These are phyloP conservation scores for Xylaria bambusicola DNA, from an alignment of 495 filamentous ascomycete genomes.

Conservation along the genomic window DNA sequence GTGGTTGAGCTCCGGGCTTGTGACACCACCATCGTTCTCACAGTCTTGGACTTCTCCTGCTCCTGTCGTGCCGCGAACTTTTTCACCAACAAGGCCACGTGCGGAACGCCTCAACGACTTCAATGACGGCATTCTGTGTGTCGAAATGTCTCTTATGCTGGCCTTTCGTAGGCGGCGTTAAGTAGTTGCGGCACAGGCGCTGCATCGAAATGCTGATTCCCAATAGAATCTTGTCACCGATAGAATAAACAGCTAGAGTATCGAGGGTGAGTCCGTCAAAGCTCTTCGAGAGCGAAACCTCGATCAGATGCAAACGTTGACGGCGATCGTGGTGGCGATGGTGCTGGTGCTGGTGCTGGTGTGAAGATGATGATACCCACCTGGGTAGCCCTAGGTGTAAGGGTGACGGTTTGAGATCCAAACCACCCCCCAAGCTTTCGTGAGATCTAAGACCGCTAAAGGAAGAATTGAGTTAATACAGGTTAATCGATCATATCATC, in stretches of 20 bases:
- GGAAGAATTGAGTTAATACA: constrained; percentile 2
- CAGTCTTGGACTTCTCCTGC: not conserved
- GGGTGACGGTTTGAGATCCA: not conserved
- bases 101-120: constrained; percentile 25
- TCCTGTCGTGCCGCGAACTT: constrained; percentile 24
- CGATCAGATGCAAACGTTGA: not conserved
- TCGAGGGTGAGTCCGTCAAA: not conserved
- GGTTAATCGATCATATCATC: constrained; percentile 9
- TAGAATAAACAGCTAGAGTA: not conserved
- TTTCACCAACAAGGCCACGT: constrained; percentile 27
- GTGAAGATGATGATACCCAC: no score
- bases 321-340: not conserved
- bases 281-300: not conserved
- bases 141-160: constrained; percentile 3
- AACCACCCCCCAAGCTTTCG: not conserved
- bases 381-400: no score
- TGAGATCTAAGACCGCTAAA: constrained; percentile 4
- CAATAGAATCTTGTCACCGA: not conserved
- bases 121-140: constrained; percentile 29
- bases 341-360: not conserved
- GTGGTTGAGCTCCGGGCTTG: not conserved
- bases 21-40: not conserved
- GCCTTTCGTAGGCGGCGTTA: constrained; percentile 18
- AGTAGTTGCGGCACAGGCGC: constrained; percentile 21
- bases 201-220: constrained; percentile 20